Percentiles rank a stretch among this genome's conserved stretches.
Evolutionary conservation across 2,329 filamentous ascomycete genomes (phyloP).

Genomic region (Ophiostoma novo-ulmi): DNA sequence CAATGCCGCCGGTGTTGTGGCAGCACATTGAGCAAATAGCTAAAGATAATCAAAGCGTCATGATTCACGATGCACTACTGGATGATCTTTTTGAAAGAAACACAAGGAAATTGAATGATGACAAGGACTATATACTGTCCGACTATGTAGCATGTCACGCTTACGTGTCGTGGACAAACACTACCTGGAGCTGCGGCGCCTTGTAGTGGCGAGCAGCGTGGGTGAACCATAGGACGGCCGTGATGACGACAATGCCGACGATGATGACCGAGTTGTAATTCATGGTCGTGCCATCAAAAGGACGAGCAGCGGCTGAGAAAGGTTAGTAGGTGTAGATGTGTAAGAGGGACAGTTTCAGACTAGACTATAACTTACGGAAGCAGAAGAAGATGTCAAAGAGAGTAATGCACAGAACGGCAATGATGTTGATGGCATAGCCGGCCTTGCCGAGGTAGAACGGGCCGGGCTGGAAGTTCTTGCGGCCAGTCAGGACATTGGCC

Average conservation of each 20-base stretch:
- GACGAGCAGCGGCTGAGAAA: constrained; percentile 9
- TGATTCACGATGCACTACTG: not conserved
- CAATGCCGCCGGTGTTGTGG: constrained; percentile 79
- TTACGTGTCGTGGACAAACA: constrained; percentile 15
- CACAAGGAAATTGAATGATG: not conserved
- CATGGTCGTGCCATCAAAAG: constrained; percentile 35
- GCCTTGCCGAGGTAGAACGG: constrained; percentile 50
- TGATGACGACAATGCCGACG: constrained; percentile 44
- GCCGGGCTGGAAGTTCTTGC: constrained; percentile 47
- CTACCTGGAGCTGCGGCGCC: constrained; percentile 10
- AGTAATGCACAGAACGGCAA: constrained; percentile 49
- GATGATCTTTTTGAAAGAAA: not conserved
- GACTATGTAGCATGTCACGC: not conserved
- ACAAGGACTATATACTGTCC: not conserved
- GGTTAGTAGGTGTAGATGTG: not conserved
- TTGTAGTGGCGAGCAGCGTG: constrained; percentile 12
- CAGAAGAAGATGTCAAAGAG: constrained; percentile 57
- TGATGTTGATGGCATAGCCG: constrained; percentile 46
- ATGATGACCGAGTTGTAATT: constrained; percentile 53
- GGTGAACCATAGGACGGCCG: constrained; percentile 45
- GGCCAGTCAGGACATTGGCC: constrained; percentile 49
- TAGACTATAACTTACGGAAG: constrained; percentile 44
- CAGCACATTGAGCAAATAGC: constrained; percentile 46
- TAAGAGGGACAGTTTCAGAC: not conserved
- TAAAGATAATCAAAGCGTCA: not conserved